phyloP scores from a whole-genome alignment of 2,329 filamentous ascomycete species.

The Alternaria sp. region DNA sequence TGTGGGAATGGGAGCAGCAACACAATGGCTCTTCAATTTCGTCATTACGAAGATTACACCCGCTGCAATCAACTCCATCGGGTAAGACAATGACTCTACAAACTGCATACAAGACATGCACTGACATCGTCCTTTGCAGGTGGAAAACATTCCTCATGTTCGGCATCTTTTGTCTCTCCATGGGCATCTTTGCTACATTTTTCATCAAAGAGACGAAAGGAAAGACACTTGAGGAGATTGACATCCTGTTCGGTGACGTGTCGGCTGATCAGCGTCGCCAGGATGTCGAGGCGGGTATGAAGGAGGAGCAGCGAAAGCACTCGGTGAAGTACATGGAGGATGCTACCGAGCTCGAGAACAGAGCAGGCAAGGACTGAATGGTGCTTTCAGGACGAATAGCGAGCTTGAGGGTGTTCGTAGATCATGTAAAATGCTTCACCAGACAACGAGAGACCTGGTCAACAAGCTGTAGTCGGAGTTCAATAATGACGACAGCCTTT shows the following conservation, averaged over 20 bases:
- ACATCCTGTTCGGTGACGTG: constrained; percentile 51
- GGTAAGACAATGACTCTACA: neutral
- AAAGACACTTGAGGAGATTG: constrained; percentile 56
- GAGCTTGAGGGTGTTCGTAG: neutral
- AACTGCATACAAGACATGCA: constrained; percentile 47
- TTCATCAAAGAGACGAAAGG: constrained; percentile 53
- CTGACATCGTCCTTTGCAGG: constrained; percentile 46
- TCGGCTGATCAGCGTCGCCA: constrained; percentile 4
- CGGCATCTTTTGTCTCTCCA: constrained; percentile 55
- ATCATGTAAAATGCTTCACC: neutral
- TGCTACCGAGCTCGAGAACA: constrained; percentile 1
- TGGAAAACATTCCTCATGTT: constrained; percentile 57
- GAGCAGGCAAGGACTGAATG: neutral
- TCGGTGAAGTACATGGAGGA: constrained; percentile 6
- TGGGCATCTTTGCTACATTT: constrained; percentile 55
- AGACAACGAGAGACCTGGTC: no score
- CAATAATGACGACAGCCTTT: no score
- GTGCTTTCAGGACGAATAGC: neutral
- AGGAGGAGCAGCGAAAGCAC: constrained; percentile 7
- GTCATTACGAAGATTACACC: constrained; percentile 69
- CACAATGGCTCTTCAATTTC: constrained; percentile 78
- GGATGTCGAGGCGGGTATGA: constrained; percentile 8
- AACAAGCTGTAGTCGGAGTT: neutral
- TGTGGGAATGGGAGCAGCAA: constrained; percentile 73
- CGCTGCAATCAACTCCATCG: constrained; percentile 52